A percentile compares a stretch with the other conserved stretches of the same genome.
These are phyloP conservation scores for Penicillium daleae DNA, from an alignment of 495 filamentous ascomycete genomes.

Conservation along the genomic window DNA sequence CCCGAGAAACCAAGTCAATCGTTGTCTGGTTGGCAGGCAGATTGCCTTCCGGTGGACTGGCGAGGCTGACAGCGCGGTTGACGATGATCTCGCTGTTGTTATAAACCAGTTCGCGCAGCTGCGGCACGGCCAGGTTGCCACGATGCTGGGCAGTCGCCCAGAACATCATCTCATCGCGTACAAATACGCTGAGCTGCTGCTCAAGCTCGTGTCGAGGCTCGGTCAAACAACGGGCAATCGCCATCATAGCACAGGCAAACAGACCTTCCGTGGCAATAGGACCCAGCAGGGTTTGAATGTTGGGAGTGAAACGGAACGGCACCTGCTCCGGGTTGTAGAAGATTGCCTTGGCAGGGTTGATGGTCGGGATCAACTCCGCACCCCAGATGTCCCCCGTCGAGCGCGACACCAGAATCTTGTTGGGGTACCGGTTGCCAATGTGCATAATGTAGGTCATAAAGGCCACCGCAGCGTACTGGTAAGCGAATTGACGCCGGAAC, in stretches of 20 bases:
- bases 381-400: slow-evolving; percentile 94
- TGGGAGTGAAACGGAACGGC: slow-evolving; percentile 95
- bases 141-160: slow-evolving; percentile 89
- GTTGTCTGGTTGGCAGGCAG: slow-evolving; percentile 95
- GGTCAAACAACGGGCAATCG: slow-evolving; percentile 92
- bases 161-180: slow-evolving; percentile 96
- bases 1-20: slow-evolving; percentile 83
- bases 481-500: slow-evolving; percentile 93
- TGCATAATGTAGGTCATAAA: slow-evolving; percentile 99
- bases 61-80: slow-evolving; percentile 82
- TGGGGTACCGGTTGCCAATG: slow-evolving; percentile 91
- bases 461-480: slow-evolving; percentile 92
- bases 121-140: slow-evolving; percentile 62
- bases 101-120: slow-evolving; percentile 85
- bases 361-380: slow-evolving; percentile 83
- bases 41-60: slow-evolving; percentile 63
- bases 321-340: slow-evolving; percentile 95
- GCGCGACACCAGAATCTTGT: slow-evolving; percentile 90
- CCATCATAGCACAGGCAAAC: slow-evolving; percentile 89
- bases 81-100: slow-evolving; percentile 88
- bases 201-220: slow-evolving; percentile 89
- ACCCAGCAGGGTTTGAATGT: slow-evolving; percentile 93
- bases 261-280: slow-evolving; percentile 94
- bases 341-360: slow-evolving; percentile 77
- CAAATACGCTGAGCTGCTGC: slow-evolving; percentile 89